Percentiles rank a stretch among this genome's conserved stretches.
Conservation (phyloP, 768 basidiomycete species). For the Tubosaeta sp. region DNA sequence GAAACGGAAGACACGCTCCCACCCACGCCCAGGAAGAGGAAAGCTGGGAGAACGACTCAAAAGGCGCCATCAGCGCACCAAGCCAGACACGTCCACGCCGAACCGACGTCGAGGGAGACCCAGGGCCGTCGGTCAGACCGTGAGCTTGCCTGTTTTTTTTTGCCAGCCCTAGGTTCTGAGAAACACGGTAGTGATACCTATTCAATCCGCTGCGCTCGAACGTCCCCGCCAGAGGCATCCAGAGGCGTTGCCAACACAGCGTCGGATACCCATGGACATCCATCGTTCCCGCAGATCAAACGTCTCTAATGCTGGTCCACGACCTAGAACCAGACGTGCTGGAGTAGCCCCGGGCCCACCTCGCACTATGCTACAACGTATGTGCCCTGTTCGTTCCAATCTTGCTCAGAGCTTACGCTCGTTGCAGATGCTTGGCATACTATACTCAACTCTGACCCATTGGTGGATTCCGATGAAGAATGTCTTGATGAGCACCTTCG, state of each 20-base stretch:
- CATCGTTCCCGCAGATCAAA: constrained; percentile 24
- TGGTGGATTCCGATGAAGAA: constrained; percentile 74
- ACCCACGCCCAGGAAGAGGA: constrained; percentile 26
- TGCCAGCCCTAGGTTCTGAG: constrained; percentile 8
- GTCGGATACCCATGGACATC: constrained; percentile 24
- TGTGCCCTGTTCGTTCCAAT: constrained; percentile 19
- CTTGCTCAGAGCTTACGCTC: constrained; percentile 8
- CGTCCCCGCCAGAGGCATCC: constrained; percentile 24
- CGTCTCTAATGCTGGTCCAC: constrained; percentile 18
- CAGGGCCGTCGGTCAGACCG: constrained; percentile 29
- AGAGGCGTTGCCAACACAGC: constrained; percentile 19
- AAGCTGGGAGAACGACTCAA: constrained; percentile 15
- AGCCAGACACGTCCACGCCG: constrained; percentile 11
- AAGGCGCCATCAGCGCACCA: constrained; percentile 13
- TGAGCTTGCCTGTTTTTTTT: constrained; percentile 11
- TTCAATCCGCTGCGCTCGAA: constrained; percentile 21
- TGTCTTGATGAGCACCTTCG: constrained; percentile 58
- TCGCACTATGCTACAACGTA: constrained; percentile 66
- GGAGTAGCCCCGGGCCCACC: constrained; percentile 30
- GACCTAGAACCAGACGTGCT: constrained; percentile 22
- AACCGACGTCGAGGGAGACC: constrained; percentile 12
- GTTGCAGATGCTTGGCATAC: constrained; percentile 68
- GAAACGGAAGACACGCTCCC: constrained; percentile 16
- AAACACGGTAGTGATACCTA: constrained; percentile 13
- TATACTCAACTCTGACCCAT: constrained; percentile 62